Conservation (phyloP, 2,329 filamentous ascomycete genomes). For the Cordyceps tenuipes region DNA sequence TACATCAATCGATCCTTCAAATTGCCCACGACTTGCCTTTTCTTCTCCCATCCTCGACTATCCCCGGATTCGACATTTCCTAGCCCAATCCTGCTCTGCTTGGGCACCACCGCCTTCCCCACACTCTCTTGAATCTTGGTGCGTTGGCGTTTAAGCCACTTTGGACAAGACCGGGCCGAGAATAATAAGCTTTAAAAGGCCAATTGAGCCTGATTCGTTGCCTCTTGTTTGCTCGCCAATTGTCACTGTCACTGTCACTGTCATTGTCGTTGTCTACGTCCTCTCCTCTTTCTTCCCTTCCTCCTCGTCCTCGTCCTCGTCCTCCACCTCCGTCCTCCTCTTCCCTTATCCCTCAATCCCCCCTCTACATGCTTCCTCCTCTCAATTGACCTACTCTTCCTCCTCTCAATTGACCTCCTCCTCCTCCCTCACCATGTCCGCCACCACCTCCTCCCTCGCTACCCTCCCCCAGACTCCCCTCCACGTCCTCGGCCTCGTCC, state of each 20-base stretch:
- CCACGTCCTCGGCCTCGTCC: slow-evolving; percentile 16
- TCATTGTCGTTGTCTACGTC: too few species aligned
- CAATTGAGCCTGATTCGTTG: background rate
- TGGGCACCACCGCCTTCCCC: background rate
- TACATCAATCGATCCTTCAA: too few species aligned
- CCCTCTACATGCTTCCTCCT: background rate
- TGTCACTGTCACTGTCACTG: background rate
- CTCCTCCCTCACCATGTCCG: background rate
- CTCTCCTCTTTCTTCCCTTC: background rate
- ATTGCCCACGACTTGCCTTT: too few species aligned
- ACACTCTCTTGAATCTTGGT: background rate
- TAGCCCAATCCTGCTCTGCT: too few species aligned
- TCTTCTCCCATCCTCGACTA: too few species aligned
- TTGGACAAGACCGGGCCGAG: background rate
- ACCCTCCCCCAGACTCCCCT: slow-evolving; percentile 4
- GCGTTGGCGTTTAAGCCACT: background rate
- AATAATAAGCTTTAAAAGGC: background rate
- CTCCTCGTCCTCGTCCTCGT: background rate
- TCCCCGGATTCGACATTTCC: too few species aligned
- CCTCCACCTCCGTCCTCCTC: background rate
- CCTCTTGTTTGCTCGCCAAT: background rate
- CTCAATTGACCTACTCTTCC: background rate
- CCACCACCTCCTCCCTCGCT: background rate
- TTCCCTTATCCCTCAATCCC: background rate
- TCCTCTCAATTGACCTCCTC: too few species aligned